Conservation (phyloP, 2,329 filamentous ascomycete species). For the Talaromyces atroroseus region DNA sequence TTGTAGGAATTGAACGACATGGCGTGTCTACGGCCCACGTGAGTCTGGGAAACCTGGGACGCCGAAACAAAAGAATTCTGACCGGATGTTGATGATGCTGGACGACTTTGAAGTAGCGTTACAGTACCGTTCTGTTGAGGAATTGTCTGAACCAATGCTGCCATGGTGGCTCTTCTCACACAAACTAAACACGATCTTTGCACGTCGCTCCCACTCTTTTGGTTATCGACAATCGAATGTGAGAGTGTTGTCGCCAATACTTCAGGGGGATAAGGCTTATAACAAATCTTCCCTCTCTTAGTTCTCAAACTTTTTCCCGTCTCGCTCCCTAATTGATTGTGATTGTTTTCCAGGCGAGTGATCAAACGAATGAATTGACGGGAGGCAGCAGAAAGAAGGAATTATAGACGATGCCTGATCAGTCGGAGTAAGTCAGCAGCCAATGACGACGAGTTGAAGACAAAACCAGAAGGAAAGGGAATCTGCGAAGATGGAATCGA, state of each 20-base stretch:
- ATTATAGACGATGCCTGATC: slow-evolving; percentile 23
- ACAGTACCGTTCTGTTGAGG: slow-evolving; percentile 68
- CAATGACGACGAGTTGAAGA: background rate
- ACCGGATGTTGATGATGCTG: slow-evolving; percentile 54
- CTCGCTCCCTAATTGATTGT: background rate
- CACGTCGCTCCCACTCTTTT: slow-evolving; percentile 27
- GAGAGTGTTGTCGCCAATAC: background rate
- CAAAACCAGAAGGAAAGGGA: background rate
- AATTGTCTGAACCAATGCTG: slow-evolving; percentile 76
- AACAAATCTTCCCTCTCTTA: background rate
- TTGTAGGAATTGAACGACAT: slow-evolving; percentile 41
- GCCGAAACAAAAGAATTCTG: slow-evolving; percentile 44
- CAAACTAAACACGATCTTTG: background rate
- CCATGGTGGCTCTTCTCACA: slow-evolving; percentile 55
- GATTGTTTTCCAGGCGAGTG: slow-evolving; percentile 24
- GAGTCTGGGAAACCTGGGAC: slow-evolving; percentile 31
- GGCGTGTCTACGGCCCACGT: slow-evolving; percentile 33
- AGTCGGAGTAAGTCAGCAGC: background rate
- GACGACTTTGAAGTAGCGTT: slow-evolving; percentile 66
- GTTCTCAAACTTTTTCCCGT: background rate
- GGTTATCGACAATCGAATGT: slow-evolving; percentile 18
- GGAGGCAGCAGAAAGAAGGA: slow-evolving; percentile 18
- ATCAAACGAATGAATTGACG: slow-evolving; percentile 20
- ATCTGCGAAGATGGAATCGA: background rate
- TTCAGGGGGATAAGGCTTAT: background rate